Conservation (phyloP, 805 yeast species). For the Sugiyamaella smithiae region DNA sequence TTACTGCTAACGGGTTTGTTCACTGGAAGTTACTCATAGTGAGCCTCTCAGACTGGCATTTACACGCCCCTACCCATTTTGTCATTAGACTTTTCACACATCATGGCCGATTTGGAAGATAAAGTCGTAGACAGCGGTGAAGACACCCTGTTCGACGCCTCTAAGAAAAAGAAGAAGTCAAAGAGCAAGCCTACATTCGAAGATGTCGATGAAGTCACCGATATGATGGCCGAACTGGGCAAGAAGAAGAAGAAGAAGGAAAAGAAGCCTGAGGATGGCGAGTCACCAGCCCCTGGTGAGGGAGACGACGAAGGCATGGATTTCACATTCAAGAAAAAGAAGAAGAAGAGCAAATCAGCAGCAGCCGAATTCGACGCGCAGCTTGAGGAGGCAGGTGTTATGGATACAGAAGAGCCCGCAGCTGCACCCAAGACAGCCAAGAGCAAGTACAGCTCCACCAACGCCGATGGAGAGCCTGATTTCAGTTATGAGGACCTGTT, state of each 20-base stretch:
- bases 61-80: not conserved
- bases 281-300: slow-evolving; percentile 51
- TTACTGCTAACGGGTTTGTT: no score
- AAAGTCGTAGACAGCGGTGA: slow-evolving; percentile 1
- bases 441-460: slow-evolving; percentile 34
- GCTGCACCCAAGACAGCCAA: slow-evolving; percentile 29
- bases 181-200: slow-evolving; percentile 30
- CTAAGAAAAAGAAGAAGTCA: slow-evolving; percentile 35
- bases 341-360: slow-evolving; percentile 40
- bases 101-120: slow-evolving; percentile 5
- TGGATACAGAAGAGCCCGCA: slow-evolving; percentile 36
- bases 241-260: slow-evolving; percentile 52
- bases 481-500: slow-evolving; percentile 74
- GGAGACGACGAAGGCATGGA: slow-evolving; percentile 40
- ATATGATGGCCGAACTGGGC: slow-evolving; percentile 74
- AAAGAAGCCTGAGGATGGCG: slow-evolving; percentile 35
- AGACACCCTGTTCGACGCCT: slow-evolving; percentile 33
- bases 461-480: slow-evolving; percentile 44
- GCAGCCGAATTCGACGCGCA: slow-evolving; percentile 84
- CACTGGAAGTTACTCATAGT: no score
- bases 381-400: slow-evolving; percentile 81
- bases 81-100: not conserved
- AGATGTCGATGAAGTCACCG: slow-evolving; percentile 46
- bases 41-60: no score
- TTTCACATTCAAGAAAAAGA: slow-evolving; percentile 55